Percentiles rank a stretch among this genome's conserved stretches.
Conservation (phyloP, 805 yeast genomes). For the Diddensiella santjacobensis region DNA sequence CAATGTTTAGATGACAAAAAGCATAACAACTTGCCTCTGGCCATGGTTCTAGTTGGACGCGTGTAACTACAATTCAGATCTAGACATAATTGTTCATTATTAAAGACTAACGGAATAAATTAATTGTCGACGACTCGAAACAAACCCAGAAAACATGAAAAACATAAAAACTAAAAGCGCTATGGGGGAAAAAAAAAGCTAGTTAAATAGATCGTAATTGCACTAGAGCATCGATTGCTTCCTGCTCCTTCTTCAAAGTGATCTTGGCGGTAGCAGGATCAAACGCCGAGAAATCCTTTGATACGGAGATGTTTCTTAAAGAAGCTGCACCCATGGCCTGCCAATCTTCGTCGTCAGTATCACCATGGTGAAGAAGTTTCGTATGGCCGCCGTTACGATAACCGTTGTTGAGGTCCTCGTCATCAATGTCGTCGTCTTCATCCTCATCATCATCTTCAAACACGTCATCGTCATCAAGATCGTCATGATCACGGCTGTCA, state of each 20-base stretch:
- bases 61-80: too few relatives aligned
- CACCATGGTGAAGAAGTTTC: slow-evolving; percentile 38
- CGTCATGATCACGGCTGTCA: slow-evolving; percentile 12
- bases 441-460: slow-evolving; percentile 23
- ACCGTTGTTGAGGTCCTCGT: slow-evolving; percentile 24
- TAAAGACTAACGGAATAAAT: too few relatives aligned
- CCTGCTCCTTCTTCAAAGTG: slow-evolving; percentile 38
- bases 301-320: slow-evolving; percentile 39
- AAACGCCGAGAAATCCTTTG: slow-evolving; percentile 6
- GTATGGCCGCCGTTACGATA: slow-evolving; percentile 4
- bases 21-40: too few relatives aligned
- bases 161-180: too few relatives aligned
- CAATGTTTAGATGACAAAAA: too few relatives aligned
- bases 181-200: slow-evolving; percentile 12
- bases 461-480: slow-evolving; percentile 24
- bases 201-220: slow-evolving; percentile 41
- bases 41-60: too few relatives aligned
- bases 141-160: too few relatives aligned
- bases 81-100: too few relatives aligned
- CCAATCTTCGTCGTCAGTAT: slow-evolving; percentile 99
- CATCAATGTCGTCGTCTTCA: slow-evolving; percentile 37
- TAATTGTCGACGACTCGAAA: too few relatives aligned
- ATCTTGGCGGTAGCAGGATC: slow-evolving; percentile 14
- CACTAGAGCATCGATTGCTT: slow-evolving; percentile 65
- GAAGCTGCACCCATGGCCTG: slow-evolving; percentile 78